A percentile compares a stretch with the other conserved stretches of the same genome.
phyloP scores from a whole-genome alignment of 306 rosid species.

The Lagenaria siceraria region DNA sequence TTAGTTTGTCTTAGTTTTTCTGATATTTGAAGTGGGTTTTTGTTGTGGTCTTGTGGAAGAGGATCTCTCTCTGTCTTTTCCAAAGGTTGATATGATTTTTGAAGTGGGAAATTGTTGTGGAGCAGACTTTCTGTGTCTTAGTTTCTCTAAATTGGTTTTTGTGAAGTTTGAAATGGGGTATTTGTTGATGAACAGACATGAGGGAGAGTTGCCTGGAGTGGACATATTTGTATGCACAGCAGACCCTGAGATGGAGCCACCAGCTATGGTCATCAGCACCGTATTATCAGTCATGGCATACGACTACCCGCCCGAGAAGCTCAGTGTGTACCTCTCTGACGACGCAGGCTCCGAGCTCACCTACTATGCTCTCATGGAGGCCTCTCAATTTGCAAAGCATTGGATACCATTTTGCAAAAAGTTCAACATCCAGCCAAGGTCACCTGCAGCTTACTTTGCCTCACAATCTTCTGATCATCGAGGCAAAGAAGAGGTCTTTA shows the following conservation, averaged over 20 bases:
- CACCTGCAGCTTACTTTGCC: constrained; percentile 60
- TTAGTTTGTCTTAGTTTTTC: too few species aligned
- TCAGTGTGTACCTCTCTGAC: constrained; percentile 67
- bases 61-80: background rate
- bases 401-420: constrained; percentile 75
- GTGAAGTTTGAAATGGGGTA: background rate
- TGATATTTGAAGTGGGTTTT: background rate
- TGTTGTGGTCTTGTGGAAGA: too few species aligned
- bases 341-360: constrained; percentile 63
- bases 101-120: background rate
- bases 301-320: constrained; percentile 60
- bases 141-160: background rate
- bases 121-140: too few species aligned
- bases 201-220: constrained; percentile 37
- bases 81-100: background rate
- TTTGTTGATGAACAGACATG: constrained; percentile 26
- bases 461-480: constrained; percentile 2
- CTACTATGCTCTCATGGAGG: constrained; percentile 51
- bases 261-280: constrained; percentile 64
- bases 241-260: constrained; percentile 60
- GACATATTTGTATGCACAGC: constrained; percentile 89
- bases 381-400: constrained; percentile 55
- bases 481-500: constrained; percentile 1
- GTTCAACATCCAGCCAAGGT: constrained; percentile 48
- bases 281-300: constrained; percentile 68